Conservation (phyloP, 352 stramenopile genomes). For the Hyaloperonospora arabidopsidis region DNA sequence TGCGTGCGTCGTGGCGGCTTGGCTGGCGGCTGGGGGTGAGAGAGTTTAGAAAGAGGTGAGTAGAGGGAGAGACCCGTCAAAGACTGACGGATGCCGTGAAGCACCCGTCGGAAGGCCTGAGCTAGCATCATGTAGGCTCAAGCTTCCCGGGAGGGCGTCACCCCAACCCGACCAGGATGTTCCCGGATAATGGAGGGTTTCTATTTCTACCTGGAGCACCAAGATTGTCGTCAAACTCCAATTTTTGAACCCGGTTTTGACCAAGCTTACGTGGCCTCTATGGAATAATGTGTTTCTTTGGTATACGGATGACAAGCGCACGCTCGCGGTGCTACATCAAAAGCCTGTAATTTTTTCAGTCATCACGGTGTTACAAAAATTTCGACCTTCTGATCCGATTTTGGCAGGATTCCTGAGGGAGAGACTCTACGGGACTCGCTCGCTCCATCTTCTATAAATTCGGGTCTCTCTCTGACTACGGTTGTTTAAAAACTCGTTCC, state of each 20-base stretch:
- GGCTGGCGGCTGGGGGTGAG: too few species aligned
- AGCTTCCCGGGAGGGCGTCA: too few species aligned
- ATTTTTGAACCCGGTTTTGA: slow-evolving; percentile 1
- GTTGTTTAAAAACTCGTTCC: not conserved
- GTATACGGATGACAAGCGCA: not conserved
- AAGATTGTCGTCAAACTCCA: slow-evolving; percentile 3
- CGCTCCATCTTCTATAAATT: not conserved
- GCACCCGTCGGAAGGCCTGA: too few species aligned
- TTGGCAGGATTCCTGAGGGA: not conserved
- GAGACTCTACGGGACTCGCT: not conserved
- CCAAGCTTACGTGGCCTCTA: slow-evolving; percentile 1
- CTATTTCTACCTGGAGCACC: slow-evolving; percentile 2
- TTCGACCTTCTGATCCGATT: not conserved
- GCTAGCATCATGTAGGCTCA: too few species aligned
- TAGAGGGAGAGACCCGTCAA: too few species aligned
- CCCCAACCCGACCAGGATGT: too few species aligned
- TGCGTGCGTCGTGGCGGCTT: too few species aligned
- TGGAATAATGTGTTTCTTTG: slow-evolving; percentile 8
- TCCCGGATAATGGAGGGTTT: not conserved
- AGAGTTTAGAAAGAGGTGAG: too few species aligned
- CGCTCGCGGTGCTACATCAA: not conserved
- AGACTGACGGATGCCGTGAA: too few species aligned
- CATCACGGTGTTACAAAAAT: not conserved
- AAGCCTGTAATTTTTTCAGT: not conserved
- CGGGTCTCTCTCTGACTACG: not conserved